phyloP scores from a whole-genome alignment of 192 early-diverging fungal genomes.

The Gorgonomyces haynaldii region DNA sequence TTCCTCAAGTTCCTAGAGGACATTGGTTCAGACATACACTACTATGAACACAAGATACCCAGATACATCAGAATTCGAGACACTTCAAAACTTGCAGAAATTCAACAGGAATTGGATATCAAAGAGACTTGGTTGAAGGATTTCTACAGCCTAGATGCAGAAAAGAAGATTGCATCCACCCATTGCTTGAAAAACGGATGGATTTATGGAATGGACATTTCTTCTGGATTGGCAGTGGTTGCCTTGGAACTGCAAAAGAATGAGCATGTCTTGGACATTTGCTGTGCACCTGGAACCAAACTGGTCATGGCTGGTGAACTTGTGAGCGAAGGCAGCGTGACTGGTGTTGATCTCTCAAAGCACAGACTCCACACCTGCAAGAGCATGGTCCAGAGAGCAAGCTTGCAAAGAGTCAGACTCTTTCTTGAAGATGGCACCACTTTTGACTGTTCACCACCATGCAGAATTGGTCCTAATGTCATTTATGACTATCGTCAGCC shows the following conservation, averaged over 20 bases:
- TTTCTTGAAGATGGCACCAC: constrained; percentile 73
- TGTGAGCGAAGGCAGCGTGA: constrained; percentile 57
- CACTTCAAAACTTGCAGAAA: constrained; percentile 46
- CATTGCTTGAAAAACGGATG: constrained; percentile 24
- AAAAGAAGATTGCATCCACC: constrained; percentile 33
- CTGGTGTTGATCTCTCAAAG: constrained; percentile 76
- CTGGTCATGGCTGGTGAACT: constrained; percentile 70
- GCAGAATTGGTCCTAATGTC: constrained; percentile 17
- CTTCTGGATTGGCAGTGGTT: constrained; percentile 68
- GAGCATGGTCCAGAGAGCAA: constrained; percentile 60
- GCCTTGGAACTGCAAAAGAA: constrained; percentile 59
- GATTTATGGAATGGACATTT: constrained; percentile 7
- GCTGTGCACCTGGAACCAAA: constrained; percentile 82
- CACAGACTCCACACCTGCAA: constrained; percentile 67
- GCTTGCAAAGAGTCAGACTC: constrained; percentile 43
- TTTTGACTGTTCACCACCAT: constrained; percentile 65
- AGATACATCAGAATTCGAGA: constrained; percentile 70
- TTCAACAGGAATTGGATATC: constrained; percentile 30
- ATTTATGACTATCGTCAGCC: background rate
- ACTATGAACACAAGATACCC: constrained; percentile 44
- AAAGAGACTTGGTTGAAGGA: constrained; percentile 32
- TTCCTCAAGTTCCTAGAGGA: constrained; percentile 58
- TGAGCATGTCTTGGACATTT: constrained; percentile 85
- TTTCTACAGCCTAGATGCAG: constrained; percentile 44
- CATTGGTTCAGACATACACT: constrained; percentile 54